Base-by-base conservation (phyloP, 306 rosid species). In the Vicia sativa region DNA sequence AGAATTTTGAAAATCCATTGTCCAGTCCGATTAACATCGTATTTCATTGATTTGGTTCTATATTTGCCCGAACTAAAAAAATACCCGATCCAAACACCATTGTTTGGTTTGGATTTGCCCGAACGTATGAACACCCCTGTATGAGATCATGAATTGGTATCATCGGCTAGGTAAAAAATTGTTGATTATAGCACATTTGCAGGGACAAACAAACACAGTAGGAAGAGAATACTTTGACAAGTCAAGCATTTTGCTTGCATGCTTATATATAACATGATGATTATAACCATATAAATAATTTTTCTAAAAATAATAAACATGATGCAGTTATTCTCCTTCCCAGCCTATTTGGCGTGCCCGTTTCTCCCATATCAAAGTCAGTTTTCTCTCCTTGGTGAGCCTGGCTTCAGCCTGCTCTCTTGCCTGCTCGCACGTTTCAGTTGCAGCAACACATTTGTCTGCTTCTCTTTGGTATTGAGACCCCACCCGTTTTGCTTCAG, bases 401-500 rank as follows among this genome's bases (percentile, higher is more conserved):
- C 79, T 68, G 60, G 95, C 96, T 78, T 93, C 79, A 0, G 95
- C 80, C 4, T 68, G 84, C 71, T 93, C 98, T 69, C 97, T 82
- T 41, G 97, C 96, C 74, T 84, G 91, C 86, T 93, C 99, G 44
- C 99, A 93, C 15, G 97, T 90, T 85, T 93, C 96, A 9, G 96
- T 93, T 3, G 97, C 96, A 58, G 95, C 80, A 63, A 84, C 82
- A 70, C 99, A 93, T 74, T 93, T 93, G 70, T 88, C 99, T 25
- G 97, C 96, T 86, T 93, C 99, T 72, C 84, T 88, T 83, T 90
- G 97, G 84, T 93, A 93, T 82, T 88, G 96, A 72, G 93, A 73
- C 57, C 97, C 99, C 42, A 86, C 82, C 79, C 97, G 72, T 78
- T 85, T 93, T 2, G 99, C 97, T 75, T 88, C 99, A 3, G 81